Evolutionary conservation across 441 rosid genomes (phyloP).

Genomic region (Jatropha podagrica): DNA sequence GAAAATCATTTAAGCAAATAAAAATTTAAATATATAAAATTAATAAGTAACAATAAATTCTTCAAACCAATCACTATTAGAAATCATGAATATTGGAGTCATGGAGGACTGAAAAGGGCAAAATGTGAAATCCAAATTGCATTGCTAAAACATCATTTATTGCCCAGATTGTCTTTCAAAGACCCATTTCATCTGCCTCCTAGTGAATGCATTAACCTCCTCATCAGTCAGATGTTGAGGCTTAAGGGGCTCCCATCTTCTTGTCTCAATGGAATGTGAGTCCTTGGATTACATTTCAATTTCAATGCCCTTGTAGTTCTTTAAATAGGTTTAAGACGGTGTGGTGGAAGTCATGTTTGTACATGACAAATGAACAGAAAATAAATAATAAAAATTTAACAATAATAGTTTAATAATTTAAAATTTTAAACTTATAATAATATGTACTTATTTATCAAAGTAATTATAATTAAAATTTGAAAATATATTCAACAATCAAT

Average conservation of each 20-base stretch:
- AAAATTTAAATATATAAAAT: too few relatives aligned
- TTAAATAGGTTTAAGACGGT: constrained; percentile 35
- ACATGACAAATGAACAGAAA: too few relatives aligned
- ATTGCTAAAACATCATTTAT: background rate
- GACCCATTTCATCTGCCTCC: constrained; percentile 31
- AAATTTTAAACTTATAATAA: too few relatives aligned
- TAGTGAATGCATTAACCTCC: constrained; percentile 55
- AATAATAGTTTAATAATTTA: too few relatives aligned
- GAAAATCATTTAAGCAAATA: too few relatives aligned
- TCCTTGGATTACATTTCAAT: constrained; percentile 68
- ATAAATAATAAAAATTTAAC: too few relatives aligned
- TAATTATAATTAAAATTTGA: too few relatives aligned
- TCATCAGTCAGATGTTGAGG: constrained; percentile 77
- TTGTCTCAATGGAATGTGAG: constrained; percentile 50
- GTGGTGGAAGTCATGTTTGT: too few relatives aligned
- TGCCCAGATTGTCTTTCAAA: too few relatives aligned
- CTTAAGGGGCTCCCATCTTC: constrained; percentile 75
- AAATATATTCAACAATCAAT: too few relatives aligned
- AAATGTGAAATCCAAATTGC: background rate
- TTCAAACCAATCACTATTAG: constrained; percentile 1
- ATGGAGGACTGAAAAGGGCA: background rate
- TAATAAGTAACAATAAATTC: background rate
- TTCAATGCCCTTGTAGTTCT: constrained; percentile 52
- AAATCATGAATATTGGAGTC: background rate
- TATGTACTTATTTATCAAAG: too few relatives aligned